phyloP scores from a whole-genome alignment of 78 protist species.

The Isochrysis galbana region DNA sequence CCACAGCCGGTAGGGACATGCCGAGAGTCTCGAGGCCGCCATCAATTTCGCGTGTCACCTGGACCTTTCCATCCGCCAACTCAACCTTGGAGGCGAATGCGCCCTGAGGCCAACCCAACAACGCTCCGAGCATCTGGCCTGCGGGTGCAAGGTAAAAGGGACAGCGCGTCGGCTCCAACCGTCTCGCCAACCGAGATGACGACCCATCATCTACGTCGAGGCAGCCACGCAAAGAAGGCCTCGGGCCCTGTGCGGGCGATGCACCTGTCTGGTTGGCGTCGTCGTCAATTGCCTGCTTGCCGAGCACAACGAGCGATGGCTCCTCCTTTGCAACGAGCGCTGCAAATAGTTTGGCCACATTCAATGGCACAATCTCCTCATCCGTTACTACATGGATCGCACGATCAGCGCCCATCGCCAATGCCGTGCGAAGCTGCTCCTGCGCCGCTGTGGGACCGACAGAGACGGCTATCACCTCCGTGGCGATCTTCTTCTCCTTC shows the following conservation, averaged over 20 bases:
- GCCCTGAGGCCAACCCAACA: constrained; percentile 86
- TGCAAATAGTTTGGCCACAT: constrained; percentile 85
- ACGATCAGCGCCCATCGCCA: constrained; percentile 96
- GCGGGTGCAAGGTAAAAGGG: too few relatives aligned
- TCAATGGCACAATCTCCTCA: constrained; percentile 66
- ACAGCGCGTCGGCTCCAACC: too few relatives aligned
- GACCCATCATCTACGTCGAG: too few relatives aligned
- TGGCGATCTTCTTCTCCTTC: constrained; percentile 76
- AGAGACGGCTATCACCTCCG: constrained; percentile 89
- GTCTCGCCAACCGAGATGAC: too few relatives aligned
- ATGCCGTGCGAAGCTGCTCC: constrained; percentile 76
- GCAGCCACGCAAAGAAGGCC: too few relatives aligned
- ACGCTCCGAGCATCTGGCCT: constrained; percentile 86
- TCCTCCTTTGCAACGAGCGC: constrained; percentile 64
- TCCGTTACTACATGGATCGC: constrained; percentile 83
- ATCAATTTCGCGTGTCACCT: constrained; percentile 91
- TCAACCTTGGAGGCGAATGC: constrained; percentile 83
- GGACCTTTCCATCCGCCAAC: background rate
- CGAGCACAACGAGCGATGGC: constrained; percentile 49
- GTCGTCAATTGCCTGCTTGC: constrained; percentile 97
- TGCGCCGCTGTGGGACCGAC: constrained; percentile 73
- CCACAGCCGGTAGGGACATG: constrained; percentile 88
- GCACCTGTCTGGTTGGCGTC: constrained; percentile 94
- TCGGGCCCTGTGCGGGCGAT: too few relatives aligned
- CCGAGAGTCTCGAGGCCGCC: constrained; percentile 89